These are phyloP conservation scores for Ophiostoma sp. DNA, from an alignment of 2,329 filamentous ascomycete genomes.

Conservation along the genomic window DNA sequence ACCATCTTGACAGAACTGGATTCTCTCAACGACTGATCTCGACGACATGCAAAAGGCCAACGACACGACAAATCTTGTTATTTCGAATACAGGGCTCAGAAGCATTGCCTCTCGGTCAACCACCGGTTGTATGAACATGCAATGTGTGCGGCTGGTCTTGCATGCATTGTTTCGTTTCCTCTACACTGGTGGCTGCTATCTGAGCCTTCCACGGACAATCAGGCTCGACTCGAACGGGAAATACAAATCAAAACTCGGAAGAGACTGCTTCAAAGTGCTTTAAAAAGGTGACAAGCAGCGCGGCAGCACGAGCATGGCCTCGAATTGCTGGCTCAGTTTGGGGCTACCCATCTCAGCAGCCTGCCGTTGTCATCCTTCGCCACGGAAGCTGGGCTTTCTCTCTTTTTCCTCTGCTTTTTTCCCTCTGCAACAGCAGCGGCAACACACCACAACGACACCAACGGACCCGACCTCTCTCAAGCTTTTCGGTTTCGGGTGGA, in stretches of 20 bases:
- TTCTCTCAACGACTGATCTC: slow-evolving; percentile 8
- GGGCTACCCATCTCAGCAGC: neutral
- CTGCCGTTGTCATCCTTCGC: neutral
- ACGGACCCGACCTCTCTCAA: too few species aligned
- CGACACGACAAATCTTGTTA: neutral
- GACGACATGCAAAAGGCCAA: slow-evolving; percentile 14
- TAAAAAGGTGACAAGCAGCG: neutral
- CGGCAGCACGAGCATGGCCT: neutral
- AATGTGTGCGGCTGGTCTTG: slow-evolving; percentile 17
- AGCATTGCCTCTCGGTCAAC: neutral
- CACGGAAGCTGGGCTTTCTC: too few species aligned
- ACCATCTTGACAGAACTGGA: slow-evolving; percentile 12
- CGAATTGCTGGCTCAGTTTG: neutral
- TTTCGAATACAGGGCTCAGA: neutral
- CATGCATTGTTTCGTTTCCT: neutral
- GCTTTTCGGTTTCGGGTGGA: too few species aligned
- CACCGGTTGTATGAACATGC: neutral
- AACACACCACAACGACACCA: neutral
- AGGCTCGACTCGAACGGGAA: neutral
- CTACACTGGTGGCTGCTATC: neutral
- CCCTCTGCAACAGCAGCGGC: neutral
- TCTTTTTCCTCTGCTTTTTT: too few species aligned
- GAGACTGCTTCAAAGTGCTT: neutral
- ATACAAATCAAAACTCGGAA: neutral
- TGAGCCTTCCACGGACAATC: neutral